Evolutionary conservation across 345 rosid species (phyloP), one percentile per base, ranked within the genome.

Genomic region (Lagerstroemia speciosa): DNA sequence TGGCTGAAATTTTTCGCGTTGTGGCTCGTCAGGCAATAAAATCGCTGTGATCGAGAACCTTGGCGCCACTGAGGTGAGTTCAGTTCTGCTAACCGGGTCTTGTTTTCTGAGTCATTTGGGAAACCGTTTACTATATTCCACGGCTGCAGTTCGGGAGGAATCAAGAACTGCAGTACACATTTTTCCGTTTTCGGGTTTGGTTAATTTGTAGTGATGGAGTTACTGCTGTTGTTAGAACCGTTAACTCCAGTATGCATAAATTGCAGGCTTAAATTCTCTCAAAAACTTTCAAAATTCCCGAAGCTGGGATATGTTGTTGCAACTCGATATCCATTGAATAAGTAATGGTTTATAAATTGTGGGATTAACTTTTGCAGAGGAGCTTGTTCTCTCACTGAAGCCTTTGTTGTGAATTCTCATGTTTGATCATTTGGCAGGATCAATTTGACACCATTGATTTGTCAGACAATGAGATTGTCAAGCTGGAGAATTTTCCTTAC

Each of bases 381-480:
- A 48, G 55, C 26, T 22, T 6, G 6, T 19, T 4, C 41, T 10
- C 10, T 4, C 41, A 12, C 19, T 4, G 2, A 1, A 17, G 2
- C 16, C 52, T 14, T 38, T 38, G 17, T 45, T 2, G 1, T 45
- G 50, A 45, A 19, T 15, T 53, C 50, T 46, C 50, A 61, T 26
- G 24, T 20, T 45, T 67, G 72, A 66, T 29, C 41, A 76, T 69
- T 65, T 73, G 71, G 19, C 86, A 95, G 99, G 99, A 95, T 75
- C 99, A 95, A 84, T 95, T 95, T 27, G 99, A 95, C 84, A 95
- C 99, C 22, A 65, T 95, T 16, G 99, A 95, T 84, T 81, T 95
- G 76, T 86, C 99, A 8, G 99, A 95, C 72, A 95, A 95, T 77
- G 99, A 95, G 90, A 95, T 95, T 67, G 99, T 95, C 60, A 95